Evolutionary conservation across 441 rosid genomes (phyloP).

Genomic region (Daphne laureola): DNA sequence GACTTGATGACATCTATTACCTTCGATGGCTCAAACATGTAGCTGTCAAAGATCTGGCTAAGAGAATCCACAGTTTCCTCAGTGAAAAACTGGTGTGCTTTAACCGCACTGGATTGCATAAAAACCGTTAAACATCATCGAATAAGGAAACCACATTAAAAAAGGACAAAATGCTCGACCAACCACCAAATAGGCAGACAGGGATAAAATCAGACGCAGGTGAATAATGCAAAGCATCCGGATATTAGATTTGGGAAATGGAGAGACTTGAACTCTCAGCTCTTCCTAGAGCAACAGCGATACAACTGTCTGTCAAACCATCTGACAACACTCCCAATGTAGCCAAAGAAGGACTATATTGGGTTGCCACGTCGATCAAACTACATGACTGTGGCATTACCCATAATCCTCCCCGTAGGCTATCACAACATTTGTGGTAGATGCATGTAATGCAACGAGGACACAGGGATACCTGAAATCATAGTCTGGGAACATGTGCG

Average conservation of each 20-base stretch:
- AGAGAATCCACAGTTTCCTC: conserved; percentile 84
- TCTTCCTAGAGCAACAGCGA: conserved; percentile 75
- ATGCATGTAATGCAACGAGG: conserved; percentile 7
- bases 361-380: conserved; percentile 93
- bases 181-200: conserved; percentile 9
- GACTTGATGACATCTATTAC: conserved; percentile 23
- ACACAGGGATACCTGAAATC: conserved; percentile 81
- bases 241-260: conserved; percentile 65
- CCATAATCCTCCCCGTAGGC: conserved; percentile 73
- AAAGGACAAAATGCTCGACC: conserved; percentile 5
- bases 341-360: conserved; percentile 47
- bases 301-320: conserved; percentile 91
- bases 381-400: conserved; percentile 95
- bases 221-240: conserved; percentile 10
- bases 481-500: conserved; percentile 87
- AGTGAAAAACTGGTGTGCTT: conserved; percentile 87
- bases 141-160: conserved; percentile 19
- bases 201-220: conserved; percentile 1
- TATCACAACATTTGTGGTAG: background rate
- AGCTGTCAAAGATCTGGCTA: conserved; percentile 72
- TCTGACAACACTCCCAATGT: conserved; percentile 96
- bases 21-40: conserved; percentile 92
- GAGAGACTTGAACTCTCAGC: conserved; percentile 99
- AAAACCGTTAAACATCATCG: conserved; percentile 29
- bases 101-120: conserved; percentile 68